Evolutionary conservation across 1,139 yeast genomes (phyloP).

Genomic region (Hansenula sp.): DNA sequence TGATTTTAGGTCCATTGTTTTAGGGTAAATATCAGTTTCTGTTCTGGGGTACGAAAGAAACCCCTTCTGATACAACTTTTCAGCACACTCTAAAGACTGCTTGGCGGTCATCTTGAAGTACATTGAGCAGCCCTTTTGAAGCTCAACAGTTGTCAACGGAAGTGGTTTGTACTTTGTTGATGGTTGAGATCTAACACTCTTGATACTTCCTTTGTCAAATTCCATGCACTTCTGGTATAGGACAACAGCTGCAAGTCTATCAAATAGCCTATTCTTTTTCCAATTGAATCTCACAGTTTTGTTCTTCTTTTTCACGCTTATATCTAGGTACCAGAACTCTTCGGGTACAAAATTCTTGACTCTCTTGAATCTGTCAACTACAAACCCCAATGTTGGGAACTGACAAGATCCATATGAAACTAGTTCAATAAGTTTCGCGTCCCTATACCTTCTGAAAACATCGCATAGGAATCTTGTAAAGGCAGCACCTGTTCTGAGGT

Average conservation of each 20-base stretch:
- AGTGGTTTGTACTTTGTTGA: slow-evolving; percentile 78
- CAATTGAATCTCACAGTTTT: slow-evolving; percentile 43
- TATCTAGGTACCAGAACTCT: slow-evolving; percentile 70
- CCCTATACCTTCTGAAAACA: slow-evolving; percentile 19
- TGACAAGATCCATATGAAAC: slow-evolving; percentile 94
- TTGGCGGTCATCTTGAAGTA: slow-evolving; percentile 79
- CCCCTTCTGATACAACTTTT: slow-evolving; percentile 79
- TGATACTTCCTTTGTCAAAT: slow-evolving; percentile 46
- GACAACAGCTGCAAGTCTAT: slow-evolving; percentile 57
- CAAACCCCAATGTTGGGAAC: slow-evolving; percentile 94
- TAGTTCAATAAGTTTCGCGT: slow-evolving; percentile 23
- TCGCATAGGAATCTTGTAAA: slow-evolving; percentile 63
- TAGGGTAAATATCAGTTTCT: slow-evolving; percentile 87
- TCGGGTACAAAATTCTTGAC: slow-evolving; percentile 72
- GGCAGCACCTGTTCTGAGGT: slow-evolving; percentile 84
- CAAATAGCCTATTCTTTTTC: slow-evolving; percentile 71
- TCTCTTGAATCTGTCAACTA: slow-evolving; percentile 87
- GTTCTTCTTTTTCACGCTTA: slow-evolving; percentile 43
- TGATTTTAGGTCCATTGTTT: slow-evolving; percentile 61
- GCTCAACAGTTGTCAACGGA: slow-evolving; percentile 93
- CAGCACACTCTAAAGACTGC: slow-evolving; percentile 79
- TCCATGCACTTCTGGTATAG: slow-evolving; percentile 66
- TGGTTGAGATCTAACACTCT: slow-evolving; percentile 53
- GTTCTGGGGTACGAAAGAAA: slow-evolving; percentile 95
- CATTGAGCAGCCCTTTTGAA: slow-evolving; percentile 82